A percentile compares a stretch with the other conserved stretches of the same genome.
These are phyloP conservation scores for Aspergillus quadricinctus DNA, from an alignment of 2,329 filamentous ascomycete genomes.

Conservation along the genomic window DNA sequence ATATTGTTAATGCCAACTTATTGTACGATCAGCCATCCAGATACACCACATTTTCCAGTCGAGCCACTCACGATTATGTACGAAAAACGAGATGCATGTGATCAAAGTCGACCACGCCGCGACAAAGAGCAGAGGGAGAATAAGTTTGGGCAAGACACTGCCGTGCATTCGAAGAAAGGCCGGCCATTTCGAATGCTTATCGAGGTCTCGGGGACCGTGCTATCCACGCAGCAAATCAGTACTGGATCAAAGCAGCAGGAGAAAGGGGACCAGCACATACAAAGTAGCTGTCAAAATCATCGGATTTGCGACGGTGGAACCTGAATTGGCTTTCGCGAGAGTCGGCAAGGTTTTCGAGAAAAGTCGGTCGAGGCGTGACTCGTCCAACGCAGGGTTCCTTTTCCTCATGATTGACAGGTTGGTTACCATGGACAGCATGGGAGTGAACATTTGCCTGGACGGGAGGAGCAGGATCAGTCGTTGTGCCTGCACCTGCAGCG, in stretches of 20 bases:
- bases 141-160: constrained; percentile 69
- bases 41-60: not conserved
- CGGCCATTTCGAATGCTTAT: constrained; percentile 72
- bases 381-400: constrained; percentile 18
- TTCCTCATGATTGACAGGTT: constrained; percentile 16
- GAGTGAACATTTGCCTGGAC: constrained; percentile 14
- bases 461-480: constrained; percentile 14
- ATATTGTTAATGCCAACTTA: constrained; percentile 59
- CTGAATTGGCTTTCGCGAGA: constrained; percentile 30
- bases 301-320: constrained; percentile 25
- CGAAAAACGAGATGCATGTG: constrained; percentile 51
- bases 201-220: constrained; percentile 59
- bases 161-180: constrained; percentile 72
- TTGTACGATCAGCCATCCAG: constrained; percentile 7
- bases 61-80: constrained; percentile 35
- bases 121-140: constrained; percentile 62
- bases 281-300: constrained; percentile 60
- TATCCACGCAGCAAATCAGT: constrained; percentile 3
- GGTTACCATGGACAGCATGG: constrained; percentile 8
- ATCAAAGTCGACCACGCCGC: constrained; percentile 63
- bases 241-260: not conserved
- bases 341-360: constrained; percentile 28
- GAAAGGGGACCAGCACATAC: constrained; percentile 30
- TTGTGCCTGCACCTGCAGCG: constrained; percentile 6
- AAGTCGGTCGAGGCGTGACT: constrained; percentile 31